Evolutionary conservation across 177 flowering plant species (phyloP).

Genomic region (Vitis hybrid): DNA sequence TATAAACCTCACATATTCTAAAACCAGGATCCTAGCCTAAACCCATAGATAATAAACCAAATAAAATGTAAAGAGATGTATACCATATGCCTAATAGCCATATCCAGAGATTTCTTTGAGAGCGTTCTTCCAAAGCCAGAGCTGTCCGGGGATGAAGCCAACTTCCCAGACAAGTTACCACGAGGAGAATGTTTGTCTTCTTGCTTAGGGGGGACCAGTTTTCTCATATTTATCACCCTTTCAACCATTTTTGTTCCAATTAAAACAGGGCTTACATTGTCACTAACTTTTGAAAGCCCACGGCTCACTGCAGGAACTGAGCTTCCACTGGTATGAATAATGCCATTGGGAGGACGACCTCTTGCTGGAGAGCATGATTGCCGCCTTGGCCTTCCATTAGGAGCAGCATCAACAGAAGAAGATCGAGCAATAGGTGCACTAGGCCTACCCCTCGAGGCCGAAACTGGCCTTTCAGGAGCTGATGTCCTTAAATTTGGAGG

Average conservation of each 20-base stretch:
- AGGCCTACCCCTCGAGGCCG: constrained; percentile 73
- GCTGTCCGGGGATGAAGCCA: constrained; percentile 78
- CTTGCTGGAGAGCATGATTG: constrained; percentile 59
- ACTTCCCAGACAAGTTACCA: constrained; percentile 59
- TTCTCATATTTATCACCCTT: constrained; percentile 87
- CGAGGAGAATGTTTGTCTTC: constrained; percentile 66
- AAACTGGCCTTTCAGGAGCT: constrained; percentile 58
- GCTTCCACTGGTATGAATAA: constrained; percentile 36
- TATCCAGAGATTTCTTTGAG: constrained; percentile 92
- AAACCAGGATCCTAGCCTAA: not conserved
- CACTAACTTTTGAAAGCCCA: constrained; percentile 55
- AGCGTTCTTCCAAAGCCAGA: constrained; percentile 88
- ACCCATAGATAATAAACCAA: not conserved
- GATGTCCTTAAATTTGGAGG: constrained; percentile 78
- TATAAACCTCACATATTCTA: not conserved
- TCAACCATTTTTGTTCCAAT: constrained; percentile 96
- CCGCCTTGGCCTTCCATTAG: constrained; percentile 41
- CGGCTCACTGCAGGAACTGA: constrained; percentile 66
- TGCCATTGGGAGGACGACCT: constrained; percentile 42
- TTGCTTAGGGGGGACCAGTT: constrained; percentile 78
- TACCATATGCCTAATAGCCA: constrained; percentile 99
- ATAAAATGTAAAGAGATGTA: constrained; percentile 10
- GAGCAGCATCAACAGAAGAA: constrained; percentile 52
- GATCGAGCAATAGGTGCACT: constrained; percentile 54
- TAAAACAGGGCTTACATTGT: constrained; percentile 78